These are phyloP conservation scores for Suhomyces guaymorum DNA, from an alignment of 1,139 yeast species.

Conservation along the genomic window DNA sequence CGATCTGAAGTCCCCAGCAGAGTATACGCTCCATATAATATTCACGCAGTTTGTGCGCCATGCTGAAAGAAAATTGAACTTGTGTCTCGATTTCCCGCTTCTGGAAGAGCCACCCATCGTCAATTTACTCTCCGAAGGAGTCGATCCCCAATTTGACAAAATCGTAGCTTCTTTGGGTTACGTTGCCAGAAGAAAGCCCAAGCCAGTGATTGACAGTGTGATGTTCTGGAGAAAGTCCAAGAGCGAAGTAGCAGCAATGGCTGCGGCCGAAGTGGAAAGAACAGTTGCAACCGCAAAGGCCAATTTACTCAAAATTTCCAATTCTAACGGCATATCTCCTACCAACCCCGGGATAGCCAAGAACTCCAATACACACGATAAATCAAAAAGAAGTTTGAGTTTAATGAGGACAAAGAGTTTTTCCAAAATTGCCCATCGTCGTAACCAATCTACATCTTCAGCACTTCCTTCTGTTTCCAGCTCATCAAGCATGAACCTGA, in stretches of 20 bases:
- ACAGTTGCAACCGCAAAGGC: conserved; percentile 23
- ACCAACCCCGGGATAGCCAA: conserved; percentile 21
- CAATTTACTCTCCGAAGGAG: conserved; percentile 82
- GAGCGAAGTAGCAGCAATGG: conserved; percentile 79
- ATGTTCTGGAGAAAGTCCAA: conserved; percentile 97
- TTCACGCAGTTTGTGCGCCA: conserved; percentile 94
- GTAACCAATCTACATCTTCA: conserved; percentile 40
- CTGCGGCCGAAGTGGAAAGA: conserved; percentile 62
- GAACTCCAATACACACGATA: conserved; percentile 17
- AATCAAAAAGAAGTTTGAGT: conserved; percentile 43
- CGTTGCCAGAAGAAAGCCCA: conserved; percentile 86
- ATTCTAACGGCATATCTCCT: conserved; percentile 7
- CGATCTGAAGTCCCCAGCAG: conserved; percentile 80
- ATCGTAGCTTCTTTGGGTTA: conserved; percentile 85
- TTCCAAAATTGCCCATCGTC: conserved; percentile 38
- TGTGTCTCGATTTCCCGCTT: conserved; percentile 69
- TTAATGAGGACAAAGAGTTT: conserved; percentile 45
- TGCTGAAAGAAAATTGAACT: conserved; percentile 81
- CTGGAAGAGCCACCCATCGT: conserved; percentile 79
- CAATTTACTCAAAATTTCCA: conserved; percentile 10
- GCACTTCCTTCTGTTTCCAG: conserved; percentile 11
- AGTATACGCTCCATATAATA: conserved; percentile 88
- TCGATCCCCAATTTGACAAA: conserved; percentile 82
- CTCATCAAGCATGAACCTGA: conserved; percentile 3
- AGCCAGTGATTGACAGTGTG: conserved; percentile 94